A percentile compares a stretch with the other conserved stretches of the same genome.
These are phyloP conservation scores for Boletus subcaerulescens DNA, from an alignment of 768 basidiomycete species.

Conservation along the genomic window DNA sequence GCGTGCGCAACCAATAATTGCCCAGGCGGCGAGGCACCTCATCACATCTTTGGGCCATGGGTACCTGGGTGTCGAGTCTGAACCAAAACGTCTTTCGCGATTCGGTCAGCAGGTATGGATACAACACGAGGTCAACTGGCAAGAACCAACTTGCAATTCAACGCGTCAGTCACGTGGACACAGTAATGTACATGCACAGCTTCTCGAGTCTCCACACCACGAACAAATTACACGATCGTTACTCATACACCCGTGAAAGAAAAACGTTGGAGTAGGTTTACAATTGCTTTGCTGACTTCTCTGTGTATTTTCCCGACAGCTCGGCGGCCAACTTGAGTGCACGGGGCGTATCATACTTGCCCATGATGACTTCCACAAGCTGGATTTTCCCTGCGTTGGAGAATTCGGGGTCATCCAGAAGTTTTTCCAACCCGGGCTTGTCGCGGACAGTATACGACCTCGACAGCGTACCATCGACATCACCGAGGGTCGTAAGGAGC, in stretches of 20 bases:
- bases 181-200: not conserved
- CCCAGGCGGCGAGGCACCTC: constrained; percentile 41
- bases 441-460: constrained; percentile 66
- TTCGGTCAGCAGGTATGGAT: not conserved
- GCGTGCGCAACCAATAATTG: constrained; percentile 59
- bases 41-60: constrained; percentile 16
- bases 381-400: constrained; percentile 64
- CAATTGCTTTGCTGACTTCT: constrained; percentile 18
- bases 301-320: constrained; percentile 13
- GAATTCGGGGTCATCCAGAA: constrained; percentile 67
- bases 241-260: constrained; percentile 1
- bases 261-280: not conserved
- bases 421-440: constrained; percentile 60
- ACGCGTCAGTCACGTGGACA: constrained; percentile 30
- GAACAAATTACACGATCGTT: not conserved
- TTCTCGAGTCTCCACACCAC: not conserved
- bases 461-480: constrained; percentile 43
- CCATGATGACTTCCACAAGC: constrained; percentile 80
- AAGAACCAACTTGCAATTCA: constrained; percentile 2
- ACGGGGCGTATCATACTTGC: constrained; percentile 65
- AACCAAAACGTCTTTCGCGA: not conserved
- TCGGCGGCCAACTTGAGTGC: constrained; percentile 54
- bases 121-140: constrained; percentile 3
- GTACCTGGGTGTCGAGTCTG: not conserved
- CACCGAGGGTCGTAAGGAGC: constrained; percentile 60